Evolutionary conservation across 83 land plant genomes (phyloP).

Genomic region (Isoetes engelmannii): DNA sequence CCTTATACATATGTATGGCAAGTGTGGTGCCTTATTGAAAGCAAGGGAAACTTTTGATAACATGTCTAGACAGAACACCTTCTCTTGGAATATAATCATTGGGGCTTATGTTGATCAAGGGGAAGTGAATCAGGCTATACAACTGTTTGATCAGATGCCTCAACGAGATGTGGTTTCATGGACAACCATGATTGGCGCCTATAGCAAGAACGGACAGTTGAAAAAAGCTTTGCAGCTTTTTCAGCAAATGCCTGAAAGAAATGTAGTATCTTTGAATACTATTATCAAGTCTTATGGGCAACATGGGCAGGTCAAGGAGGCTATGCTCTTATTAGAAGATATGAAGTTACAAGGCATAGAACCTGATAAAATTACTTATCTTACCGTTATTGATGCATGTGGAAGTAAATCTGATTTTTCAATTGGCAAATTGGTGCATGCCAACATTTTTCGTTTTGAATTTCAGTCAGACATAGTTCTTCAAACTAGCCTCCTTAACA

Average conservation of each 20-base stretch:
- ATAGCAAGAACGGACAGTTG: neutral
- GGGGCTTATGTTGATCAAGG: too few relatives aligned
- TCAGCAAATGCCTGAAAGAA: conserved; percentile 19
- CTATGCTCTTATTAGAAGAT: conserved; percentile 10
- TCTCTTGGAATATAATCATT: too few relatives aligned
- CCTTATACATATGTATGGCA: too few relatives aligned
- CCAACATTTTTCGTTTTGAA: conserved; percentile 9
- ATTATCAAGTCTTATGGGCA: conserved; percentile 11
- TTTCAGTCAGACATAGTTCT: neutral
- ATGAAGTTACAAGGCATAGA: conserved; percentile 11
- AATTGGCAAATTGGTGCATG: conserved; percentile 21
- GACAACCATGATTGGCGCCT: too few relatives aligned
- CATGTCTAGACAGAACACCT: too few relatives aligned
- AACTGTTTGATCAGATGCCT: too few relatives aligned
- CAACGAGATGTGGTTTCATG: too few relatives aligned
- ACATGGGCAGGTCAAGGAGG: conserved; percentile 8
- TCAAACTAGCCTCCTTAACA: conserved; percentile 19
- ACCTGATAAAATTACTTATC: neutral
- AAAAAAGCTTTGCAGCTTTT: conserved; percentile 16
- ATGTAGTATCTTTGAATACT: conserved; percentile 17
- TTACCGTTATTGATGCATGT: conserved; percentile 17
- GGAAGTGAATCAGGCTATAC: too few relatives aligned
- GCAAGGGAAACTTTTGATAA: too few relatives aligned
- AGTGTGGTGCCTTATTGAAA: too few relatives aligned
- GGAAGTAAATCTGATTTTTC: neutral